Percentiles rank a stretch among this genome's conserved stretches.
These are phyloP conservation scores for Candida labiduridarum DNA, from an alignment of 1,139 yeast genomes.

Conservation along the genomic window DNA sequence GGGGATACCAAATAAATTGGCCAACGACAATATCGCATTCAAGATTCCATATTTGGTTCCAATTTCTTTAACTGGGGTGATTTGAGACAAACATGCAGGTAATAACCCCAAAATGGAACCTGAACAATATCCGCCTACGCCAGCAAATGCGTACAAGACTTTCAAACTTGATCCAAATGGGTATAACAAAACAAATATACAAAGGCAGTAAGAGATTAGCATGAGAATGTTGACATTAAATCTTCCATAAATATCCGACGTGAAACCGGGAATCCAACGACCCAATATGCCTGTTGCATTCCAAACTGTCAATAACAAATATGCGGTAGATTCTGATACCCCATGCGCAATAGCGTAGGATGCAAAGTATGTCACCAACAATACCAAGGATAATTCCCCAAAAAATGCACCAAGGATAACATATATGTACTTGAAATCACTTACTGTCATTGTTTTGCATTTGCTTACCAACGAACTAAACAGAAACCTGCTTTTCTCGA, in stretches of 20 bases:
- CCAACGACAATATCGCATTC: constrained; percentile 41
- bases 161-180: constrained; percentile 40
- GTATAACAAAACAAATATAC: constrained; percentile 38
- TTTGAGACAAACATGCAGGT: constrained; percentile 44
- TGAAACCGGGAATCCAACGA: constrained; percentile 39
- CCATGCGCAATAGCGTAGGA: constrained; percentile 48
- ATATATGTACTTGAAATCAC: constrained; percentile 24
- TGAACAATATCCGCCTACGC: constrained; percentile 35
- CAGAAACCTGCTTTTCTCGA: constrained; percentile 8
- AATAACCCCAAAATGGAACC: constrained; percentile 36
- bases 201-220: constrained; percentile 32
- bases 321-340: constrained; percentile 36
- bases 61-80: constrained; percentile 39
- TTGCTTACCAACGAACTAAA: neutral
- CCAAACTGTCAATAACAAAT: constrained; percentile 39
- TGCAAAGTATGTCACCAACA: constrained; percentile 48
- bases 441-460: constrained; percentile 11
- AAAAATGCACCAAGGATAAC: constrained; percentile 44
- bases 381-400: constrained; percentile 59
- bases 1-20: constrained; percentile 47
- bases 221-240: constrained; percentile 42
- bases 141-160: constrained; percentile 38
- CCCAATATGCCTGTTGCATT: constrained; percentile 45
- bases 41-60: constrained; percentile 47
- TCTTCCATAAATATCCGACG: constrained; percentile 41